Base-by-base conservation (phyloP, 2,329 filamentous ascomycete species). In the Fusarium albosuccineum region DNA sequence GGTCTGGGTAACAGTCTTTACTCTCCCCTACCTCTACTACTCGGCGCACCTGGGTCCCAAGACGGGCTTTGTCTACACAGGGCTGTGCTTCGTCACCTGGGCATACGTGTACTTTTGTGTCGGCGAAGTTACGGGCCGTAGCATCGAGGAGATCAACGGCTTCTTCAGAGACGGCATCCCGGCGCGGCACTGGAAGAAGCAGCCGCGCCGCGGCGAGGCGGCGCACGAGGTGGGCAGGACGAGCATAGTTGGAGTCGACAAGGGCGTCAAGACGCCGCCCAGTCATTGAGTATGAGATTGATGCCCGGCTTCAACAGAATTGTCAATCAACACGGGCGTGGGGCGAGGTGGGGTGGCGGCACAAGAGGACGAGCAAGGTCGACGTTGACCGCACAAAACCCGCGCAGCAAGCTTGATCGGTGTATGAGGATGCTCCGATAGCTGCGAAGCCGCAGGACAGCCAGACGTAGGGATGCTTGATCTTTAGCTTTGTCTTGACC, bases 11-110 rank as follows among this genome's bases (percentile, higher is more conserved):
- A 79, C 75, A 11, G 77, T 78, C 33, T 82, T 81, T 55, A 80
- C 76, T 2, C 67, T 74, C 2, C 79, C 80, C 1, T 82, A 82
- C 46, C 67, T 82, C 8, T 82, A 82, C 71, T 82, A 81, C 72
- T 71, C 71, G 2, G 78, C 76, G 9, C 66, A 65, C 2, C 68
- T 80, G 1, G 79, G 80, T 0, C 79, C 79, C 3, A 80, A 77
- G 76, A 75, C 77, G 3, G 79, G 78, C 4, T 78, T 80, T 46
- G 71, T 80, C 1, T 80, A 79, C 41, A 75, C 77, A 0, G 78
- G 76, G 0, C 60, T 76, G 4, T 76, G 73, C 41, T 74, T 75
- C 22, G 66, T 79, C 26, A 77, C 78, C 0, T 64, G 73, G 54
- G 68, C 75, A 2, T 82, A 81, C 54, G 76, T 80, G 1, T 79